Evolutionary conservation across 2,329 filamentous ascomycete genomes (phyloP).

Genomic region (Exophiala calicioides): DNA sequence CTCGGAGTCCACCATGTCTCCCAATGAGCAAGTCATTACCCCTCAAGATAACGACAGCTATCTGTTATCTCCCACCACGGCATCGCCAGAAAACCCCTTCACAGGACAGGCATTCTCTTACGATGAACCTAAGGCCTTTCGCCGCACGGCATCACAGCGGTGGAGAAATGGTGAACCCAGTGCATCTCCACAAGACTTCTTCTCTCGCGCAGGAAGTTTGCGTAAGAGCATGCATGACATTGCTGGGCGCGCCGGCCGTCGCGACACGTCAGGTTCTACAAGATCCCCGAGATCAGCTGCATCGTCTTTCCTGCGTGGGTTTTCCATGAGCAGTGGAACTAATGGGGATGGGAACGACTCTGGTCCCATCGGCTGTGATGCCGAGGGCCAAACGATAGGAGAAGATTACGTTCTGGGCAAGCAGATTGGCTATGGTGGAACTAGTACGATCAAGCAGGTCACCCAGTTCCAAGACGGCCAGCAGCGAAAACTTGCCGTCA

Average conservation of each 20-base stretch:
- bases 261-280: slow-evolving; percentile 41
- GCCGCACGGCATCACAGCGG: slow-evolving; percentile 30
- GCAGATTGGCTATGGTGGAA: slow-evolving; percentile 65
- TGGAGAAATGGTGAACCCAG: slow-evolving; percentile 37
- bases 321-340: slow-evolving; percentile 51
- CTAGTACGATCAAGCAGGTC: slow-evolving; percentile 67
- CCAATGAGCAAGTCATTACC: slow-evolving; percentile 24
- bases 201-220: slow-evolving; percentile 30
- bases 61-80: slow-evolving; percentile 20
- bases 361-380: slow-evolving; percentile 56
- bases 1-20: slow-evolving; percentile 27
- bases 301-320: slow-evolving; percentile 53
- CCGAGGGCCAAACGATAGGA: slow-evolving; percentile 67
- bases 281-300: slow-evolving; percentile 58
- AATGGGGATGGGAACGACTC: slow-evolving; percentile 29
- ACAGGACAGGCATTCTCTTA: slow-evolving; percentile 26
- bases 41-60: slow-evolving; percentile 19
- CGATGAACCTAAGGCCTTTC: slow-evolving; percentile 25
- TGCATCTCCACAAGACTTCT: slow-evolving; percentile 37
- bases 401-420: slow-evolving; percentile 68
- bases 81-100: slow-evolving; percentile 18
- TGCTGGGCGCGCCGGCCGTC: slow-evolving; percentile 22
- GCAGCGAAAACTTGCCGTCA: slow-evolving; percentile 60
- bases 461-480: slow-evolving; percentile 60
- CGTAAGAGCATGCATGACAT: slow-evolving; percentile 25